A percentile compares a stretch with the other conserved stretches of the same genome.
Conservation (phyloP, 495 filamentous ascomycete species). For the Hypoxylon intermedium region DNA sequence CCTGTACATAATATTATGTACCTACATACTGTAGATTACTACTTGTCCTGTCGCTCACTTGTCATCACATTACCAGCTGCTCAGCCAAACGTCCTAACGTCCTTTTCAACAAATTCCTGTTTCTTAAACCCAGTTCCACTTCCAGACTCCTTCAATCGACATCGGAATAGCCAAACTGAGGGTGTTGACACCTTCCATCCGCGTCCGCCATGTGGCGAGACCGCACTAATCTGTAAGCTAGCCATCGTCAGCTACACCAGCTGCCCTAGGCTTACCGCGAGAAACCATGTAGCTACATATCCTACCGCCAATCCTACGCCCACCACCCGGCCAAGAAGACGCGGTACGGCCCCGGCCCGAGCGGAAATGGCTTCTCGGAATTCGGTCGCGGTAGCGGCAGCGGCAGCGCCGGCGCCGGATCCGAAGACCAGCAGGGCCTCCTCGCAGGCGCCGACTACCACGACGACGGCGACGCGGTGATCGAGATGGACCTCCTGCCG, state of each 20-base stretch:
- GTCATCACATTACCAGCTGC: constrained; percentile 11
- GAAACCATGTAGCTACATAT: constrained; percentile 76
- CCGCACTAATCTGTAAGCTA: constrained; percentile 89
- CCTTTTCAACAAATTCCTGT: not conserved
- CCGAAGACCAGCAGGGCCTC: constrained; percentile 83
- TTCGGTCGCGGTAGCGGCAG: constrained; percentile 45
- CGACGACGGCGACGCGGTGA: constrained; percentile 89
- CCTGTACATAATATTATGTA: too few relatives aligned
- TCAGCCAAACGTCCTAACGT: not conserved
- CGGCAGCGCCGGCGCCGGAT: constrained; percentile 48
- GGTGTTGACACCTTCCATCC: constrained; percentile 48
- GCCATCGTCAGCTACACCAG: not conserved
- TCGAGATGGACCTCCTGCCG: constrained; percentile 97
- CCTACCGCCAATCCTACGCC: constrained; percentile 96
- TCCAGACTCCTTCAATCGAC: constrained; percentile 5
- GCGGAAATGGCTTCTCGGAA: constrained; percentile 75
- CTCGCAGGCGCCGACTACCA: constrained; percentile 82
- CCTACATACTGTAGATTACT: constrained; percentile 3
- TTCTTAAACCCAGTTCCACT: constrained; percentile 11
- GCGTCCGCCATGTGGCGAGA: constrained; percentile 91
- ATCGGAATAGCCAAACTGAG: constrained; percentile 39
- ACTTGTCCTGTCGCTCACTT: constrained; percentile 19
- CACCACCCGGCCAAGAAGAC: constrained; percentile 91
- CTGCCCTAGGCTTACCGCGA: constrained; percentile 1
- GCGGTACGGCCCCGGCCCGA: constrained; percentile 64